Base-by-base conservation (phyloP, 2,329 filamentous ascomycete species). In the Paecilomyces dactylethromorphus region DNA sequence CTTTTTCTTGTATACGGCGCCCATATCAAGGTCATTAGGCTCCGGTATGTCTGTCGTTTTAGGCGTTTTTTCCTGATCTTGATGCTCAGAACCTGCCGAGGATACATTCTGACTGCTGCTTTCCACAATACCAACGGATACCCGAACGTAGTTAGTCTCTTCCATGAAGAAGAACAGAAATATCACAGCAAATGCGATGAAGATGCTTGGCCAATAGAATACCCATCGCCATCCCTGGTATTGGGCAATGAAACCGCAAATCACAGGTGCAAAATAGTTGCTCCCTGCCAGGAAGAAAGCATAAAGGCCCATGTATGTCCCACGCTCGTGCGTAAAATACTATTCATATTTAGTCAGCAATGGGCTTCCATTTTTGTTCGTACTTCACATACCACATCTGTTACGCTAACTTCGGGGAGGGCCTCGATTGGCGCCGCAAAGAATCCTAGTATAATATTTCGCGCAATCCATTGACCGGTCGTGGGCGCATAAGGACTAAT, bases 111-210 rank as follows among this genome's bases (percentile, higher is more conserved):
- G 50, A 12, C 21, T 13, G 50, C 2, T 26, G 21, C 11, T 52
- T 6, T 52, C 50, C 50, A 32, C 57, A 22, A 31, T 18, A 39
- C 26, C 18, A 7, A 54, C n/a, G 8, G 33, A 53, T 31, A 12
- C 33, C 21, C 76, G 74, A 4, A 66, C 64, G 61, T 79, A 82
- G 68, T 82, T 83, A 2, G 81, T 82, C 65, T 84, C 81, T 64
- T 84, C 81, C 76, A 82, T 80, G 67, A 79, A 79, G 62, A 83
- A 80, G 68, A 82, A 81, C 0, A 82, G 69, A 58, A 82, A 78
- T 1, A 81, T 63, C 33, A 80, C 76, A 0, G 74, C 75, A 1
- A 71, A 68, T 1, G 67, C 81, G 32, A 70, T 69, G 64, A 83
- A 82, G 24, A 83, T 81, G 3, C 79, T 78, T 11, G 78, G 78